These are phyloP conservation scores for Boechera stricta DNA, from an alignment of 345 rosid genomes.

Conservation along the genomic window DNA sequence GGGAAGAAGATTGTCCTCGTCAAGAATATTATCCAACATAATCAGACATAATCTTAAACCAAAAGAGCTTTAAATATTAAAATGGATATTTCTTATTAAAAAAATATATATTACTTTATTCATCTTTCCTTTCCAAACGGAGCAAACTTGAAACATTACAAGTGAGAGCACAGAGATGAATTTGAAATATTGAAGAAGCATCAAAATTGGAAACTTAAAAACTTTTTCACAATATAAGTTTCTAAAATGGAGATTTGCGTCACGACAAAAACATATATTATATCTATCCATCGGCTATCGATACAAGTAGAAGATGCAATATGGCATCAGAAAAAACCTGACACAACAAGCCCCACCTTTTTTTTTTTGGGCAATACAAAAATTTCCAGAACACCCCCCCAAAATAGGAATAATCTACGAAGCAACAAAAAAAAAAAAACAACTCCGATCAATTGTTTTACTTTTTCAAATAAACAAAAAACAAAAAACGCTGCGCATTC, in stretches of 20 bases:
- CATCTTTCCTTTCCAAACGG: no score
- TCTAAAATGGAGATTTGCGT: slow-evolving; percentile 4
- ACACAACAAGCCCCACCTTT: slow-evolving; percentile 19
- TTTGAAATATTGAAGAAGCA: no score
- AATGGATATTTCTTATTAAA: neutral
- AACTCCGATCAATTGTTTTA: slow-evolving; percentile 7
- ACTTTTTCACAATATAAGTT: no score
- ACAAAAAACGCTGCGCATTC: slow-evolving; percentile 13
- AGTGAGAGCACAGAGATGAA: no score
- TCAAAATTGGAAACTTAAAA: no score
- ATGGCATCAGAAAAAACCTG: slow-evolving; percentile 33
- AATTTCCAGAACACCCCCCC: neutral
- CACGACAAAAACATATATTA: slow-evolving; percentile 31
- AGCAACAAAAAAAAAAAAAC: neutral
- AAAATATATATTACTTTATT: no score
- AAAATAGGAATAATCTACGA: slow-evolving; percentile 1
- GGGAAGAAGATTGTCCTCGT: neutral
- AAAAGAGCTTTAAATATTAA: neutral
- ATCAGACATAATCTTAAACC: neutral
- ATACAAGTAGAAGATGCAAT: slow-evolving; percentile 34
- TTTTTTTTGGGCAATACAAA: neutral
- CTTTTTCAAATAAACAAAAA: neutral
- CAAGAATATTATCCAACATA: slow-evolving; percentile 2
- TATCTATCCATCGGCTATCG: neutral
- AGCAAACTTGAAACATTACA: no score